Percentiles rank a stretch among this genome's conserved stretches.
Conservation (phyloP, 2,329 filamentous ascomycete genomes). For the Calycina marina region DNA sequence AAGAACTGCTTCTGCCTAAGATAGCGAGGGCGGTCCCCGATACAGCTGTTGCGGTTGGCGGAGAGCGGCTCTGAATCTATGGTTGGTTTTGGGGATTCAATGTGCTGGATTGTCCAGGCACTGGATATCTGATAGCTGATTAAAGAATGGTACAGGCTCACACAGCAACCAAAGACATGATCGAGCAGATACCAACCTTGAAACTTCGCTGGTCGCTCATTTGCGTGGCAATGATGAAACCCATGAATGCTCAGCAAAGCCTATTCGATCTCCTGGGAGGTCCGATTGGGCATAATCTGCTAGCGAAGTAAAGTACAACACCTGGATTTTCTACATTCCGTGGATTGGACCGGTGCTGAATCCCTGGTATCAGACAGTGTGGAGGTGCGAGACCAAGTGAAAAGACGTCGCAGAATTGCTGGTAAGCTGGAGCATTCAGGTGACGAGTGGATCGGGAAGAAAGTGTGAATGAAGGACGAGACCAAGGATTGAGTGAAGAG, state of each 20-base stretch:
- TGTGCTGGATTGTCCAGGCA: slow-evolving; percentile 25
- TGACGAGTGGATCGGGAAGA: slow-evolving; percentile 22
- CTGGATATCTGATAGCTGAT: slow-evolving; percentile 21
- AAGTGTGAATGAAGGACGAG: slow-evolving; percentile 22
- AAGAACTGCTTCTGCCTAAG: slow-evolving; percentile 22
- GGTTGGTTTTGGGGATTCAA: slow-evolving; percentile 25
- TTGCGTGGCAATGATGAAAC: slow-evolving; percentile 24
- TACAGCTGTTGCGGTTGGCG: slow-evolving; percentile 22
- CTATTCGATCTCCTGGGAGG: slow-evolving; percentile 21
- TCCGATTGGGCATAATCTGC: slow-evolving; percentile 12
- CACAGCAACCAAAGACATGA: slow-evolving; percentile 6
- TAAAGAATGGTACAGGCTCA: slow-evolving; percentile 13
- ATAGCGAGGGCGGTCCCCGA: slow-evolving; percentile 25
- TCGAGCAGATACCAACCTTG: slow-evolving; percentile 5
- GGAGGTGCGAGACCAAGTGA: slow-evolving; percentile 23
- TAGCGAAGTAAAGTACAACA: slow-evolving; percentile 5
- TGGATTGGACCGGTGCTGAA: slow-evolving; percentile 20
- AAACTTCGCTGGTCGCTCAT: slow-evolving; percentile 26
- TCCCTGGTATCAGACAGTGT: slow-evolving; percentile 19
- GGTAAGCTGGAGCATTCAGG: slow-evolving; percentile 23
- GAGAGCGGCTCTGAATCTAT: slow-evolving; percentile 24
- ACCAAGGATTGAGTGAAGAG: slow-evolving; percentile 7
- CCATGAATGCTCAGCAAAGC: slow-evolving; percentile 23
- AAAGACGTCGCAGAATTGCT: slow-evolving; percentile 30
- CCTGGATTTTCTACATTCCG: slow-evolving; percentile 8